Base-by-base conservation (phyloP, 257 asterid species). In the Plantago ovata region DNA sequence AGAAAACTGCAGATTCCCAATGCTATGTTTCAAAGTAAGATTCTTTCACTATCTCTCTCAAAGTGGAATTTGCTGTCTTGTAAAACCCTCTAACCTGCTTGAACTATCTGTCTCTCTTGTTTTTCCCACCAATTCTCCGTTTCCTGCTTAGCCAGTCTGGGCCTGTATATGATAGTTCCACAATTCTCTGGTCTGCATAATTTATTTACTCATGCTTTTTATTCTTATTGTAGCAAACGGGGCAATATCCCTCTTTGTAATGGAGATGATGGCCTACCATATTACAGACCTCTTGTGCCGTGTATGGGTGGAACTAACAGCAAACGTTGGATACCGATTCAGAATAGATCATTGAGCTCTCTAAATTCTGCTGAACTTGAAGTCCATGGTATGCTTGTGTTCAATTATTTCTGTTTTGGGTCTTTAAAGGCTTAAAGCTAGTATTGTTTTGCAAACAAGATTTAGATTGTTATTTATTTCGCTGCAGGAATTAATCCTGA, bases 321-420 rank as follows among this genome's bases (percentile, higher is more conserved):
- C 80, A 78, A 72, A 43, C 90, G 82, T 41, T 93, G 98, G 98
- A 70, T 65, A 63, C 84, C 94, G 57, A 75, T 89, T 65, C 95
- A 75, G 68, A 84, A 80, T 63, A 79, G 74, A 70, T 75, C 92
- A 32, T 67, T 78, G 15, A 79, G 65, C 66, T 63, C 81, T 16
- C 70, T 77, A 56, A 70, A 68, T 58, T 61, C 89, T 40, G 42
- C 68, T 44, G 87, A 84, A 64, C 81, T 93, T 64, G 81, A 72
- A 54, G 36, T 84, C 73, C 84, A 89, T 56, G 97, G 98, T 69
- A 79, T 74, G 86, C 56, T 49, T 24, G 54, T 73, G 36, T 23
- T 54, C 28, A 19, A 24, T 54, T 36, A 23, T 46, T 58, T 20
- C 20, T 49, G 21, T 66, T 13, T n/a, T 13, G 13, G 38, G 20